Evolutionary conservation across 2,329 filamentous ascomycete species (phyloP).

Genomic region (Bipolaris sorokiniana): DNA sequence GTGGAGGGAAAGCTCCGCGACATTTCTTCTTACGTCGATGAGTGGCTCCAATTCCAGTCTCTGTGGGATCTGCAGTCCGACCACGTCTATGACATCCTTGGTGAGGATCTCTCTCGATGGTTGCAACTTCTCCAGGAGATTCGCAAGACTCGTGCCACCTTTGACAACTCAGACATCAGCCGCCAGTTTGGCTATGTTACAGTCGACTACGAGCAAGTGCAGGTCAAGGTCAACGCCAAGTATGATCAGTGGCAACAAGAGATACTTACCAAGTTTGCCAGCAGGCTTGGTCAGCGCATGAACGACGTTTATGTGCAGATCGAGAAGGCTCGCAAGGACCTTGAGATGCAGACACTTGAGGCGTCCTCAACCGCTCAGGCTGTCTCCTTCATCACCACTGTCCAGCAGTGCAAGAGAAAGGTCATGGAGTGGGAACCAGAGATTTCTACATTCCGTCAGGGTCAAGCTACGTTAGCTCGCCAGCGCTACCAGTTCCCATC

Average conservation of each 20-base stretch:
- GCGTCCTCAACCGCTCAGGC: slow-evolving; percentile 95
- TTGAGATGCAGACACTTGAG: slow-evolving; percentile 91
- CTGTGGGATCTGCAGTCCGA: slow-evolving; percentile 97
- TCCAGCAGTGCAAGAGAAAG: slow-evolving; percentile 94
- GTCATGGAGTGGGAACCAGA: slow-evolving; percentile 94
- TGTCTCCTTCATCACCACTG: slow-evolving; percentile 97
- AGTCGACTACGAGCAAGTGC: slow-evolving; percentile 98
- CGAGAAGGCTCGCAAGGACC: slow-evolving; percentile 84
- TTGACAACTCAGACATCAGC: slow-evolving; percentile 94
- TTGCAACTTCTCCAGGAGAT: slow-evolving; percentile 96
- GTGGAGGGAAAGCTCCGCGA: slow-evolving; percentile 82
- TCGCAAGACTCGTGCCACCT: slow-evolving; percentile 90
- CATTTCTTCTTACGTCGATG: slow-evolving; percentile 87
- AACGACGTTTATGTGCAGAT: slow-evolving; percentile 91
- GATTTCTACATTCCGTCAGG: slow-evolving; percentile 93
- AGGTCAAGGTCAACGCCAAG: slow-evolving; percentile 97
- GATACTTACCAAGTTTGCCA: slow-evolving; percentile 90
- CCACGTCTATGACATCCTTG: slow-evolving; percentile 89
- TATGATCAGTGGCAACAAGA: slow-evolving; percentile 99
- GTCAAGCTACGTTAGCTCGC: slow-evolving; percentile 87
- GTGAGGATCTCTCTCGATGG: slow-evolving; percentile 91
- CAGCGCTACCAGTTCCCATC: slow-evolving; percentile 92
- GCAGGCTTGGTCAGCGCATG: slow-evolving; percentile 86
- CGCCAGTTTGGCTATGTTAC: slow-evolving; percentile 91
- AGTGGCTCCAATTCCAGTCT: slow-evolving; percentile 98